phyloP scores from a whole-genome alignment of 139 green algal species.

The Tetradesmus obliquus region DNA sequence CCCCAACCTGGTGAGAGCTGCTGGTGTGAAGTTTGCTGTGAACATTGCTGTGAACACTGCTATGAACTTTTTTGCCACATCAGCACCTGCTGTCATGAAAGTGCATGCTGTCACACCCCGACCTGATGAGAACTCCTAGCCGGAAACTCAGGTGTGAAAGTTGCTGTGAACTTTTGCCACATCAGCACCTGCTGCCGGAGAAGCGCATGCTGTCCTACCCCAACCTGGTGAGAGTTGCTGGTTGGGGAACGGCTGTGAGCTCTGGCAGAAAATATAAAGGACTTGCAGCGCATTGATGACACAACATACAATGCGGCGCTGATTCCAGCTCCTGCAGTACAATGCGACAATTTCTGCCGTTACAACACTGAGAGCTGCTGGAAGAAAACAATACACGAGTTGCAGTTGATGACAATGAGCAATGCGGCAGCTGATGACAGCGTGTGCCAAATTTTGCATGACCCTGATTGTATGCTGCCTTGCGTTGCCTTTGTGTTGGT shows the following conservation, averaged over 20 bases:
- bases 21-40: constrained; percentile 52
- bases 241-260: not conserved
- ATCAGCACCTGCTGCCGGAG: constrained; percentile 79
- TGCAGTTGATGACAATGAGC: too few relatives aligned
- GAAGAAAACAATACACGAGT: too few relatives aligned
- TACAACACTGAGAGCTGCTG: too few relatives aligned
- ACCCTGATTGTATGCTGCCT: too few relatives aligned
- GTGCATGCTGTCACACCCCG: constrained; percentile 82
- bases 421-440: too few relatives aligned
- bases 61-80: not conserved
- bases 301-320: too few relatives aligned
- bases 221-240: constrained; percentile 57
- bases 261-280: not conserved
- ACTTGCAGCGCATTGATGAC: too few relatives aligned
- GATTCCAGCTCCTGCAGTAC: too few relatives aligned
- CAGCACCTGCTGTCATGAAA: constrained; percentile 82
- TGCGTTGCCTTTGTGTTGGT: too few relatives aligned
- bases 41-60: not conserved
- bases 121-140: constrained; percentile 54
- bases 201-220: constrained; percentile 88
- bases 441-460: too few relatives aligned
- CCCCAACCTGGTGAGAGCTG: constrained; percentile 66
- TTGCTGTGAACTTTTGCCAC: constrained; percentile 53
- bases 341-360: too few relatives aligned
- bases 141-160: not conserved